These are phyloP conservation scores for Albifimbria verrucaria DNA, from an alignment of 2,329 filamentous ascomycete species.

Conservation along the genomic window DNA sequence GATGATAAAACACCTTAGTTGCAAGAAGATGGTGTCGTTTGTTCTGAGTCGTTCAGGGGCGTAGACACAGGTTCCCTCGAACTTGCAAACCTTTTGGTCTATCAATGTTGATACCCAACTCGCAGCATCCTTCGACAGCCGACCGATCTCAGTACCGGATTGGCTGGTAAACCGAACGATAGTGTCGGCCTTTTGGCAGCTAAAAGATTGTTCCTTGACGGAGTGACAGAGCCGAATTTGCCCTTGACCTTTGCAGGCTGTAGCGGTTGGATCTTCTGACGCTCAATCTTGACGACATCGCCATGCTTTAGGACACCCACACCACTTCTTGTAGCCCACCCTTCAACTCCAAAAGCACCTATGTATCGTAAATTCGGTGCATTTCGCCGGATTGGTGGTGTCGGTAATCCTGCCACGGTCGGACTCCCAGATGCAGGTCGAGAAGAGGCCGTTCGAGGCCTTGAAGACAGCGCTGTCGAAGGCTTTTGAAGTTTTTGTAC, in stretches of 20 bases:
- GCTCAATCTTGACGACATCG: constrained; percentile 81
- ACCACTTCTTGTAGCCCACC: constrained; percentile 88
- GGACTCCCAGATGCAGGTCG: not conserved
- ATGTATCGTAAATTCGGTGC: constrained; percentile 64
- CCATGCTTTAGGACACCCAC: constrained; percentile 71
- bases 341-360: constrained; percentile 86
- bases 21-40: constrained; percentile 92
- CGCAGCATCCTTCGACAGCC: constrained; percentile 81
- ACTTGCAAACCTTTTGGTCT: constrained; percentile 83
- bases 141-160: constrained; percentile 77
- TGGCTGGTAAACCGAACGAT: constrained; percentile 87
- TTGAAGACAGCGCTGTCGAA: constrained; percentile 4
- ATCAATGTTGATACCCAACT: constrained; percentile 90
- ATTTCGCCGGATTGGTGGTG: constrained; percentile 11
- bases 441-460: constrained; percentile 3
- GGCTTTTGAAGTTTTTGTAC: constrained; percentile 50
- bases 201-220: constrained; percentile 40
- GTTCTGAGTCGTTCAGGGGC: constrained; percentile 80
- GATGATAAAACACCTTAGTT: constrained; percentile 75
- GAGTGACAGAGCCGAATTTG: constrained; percentile 33
- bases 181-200: constrained; percentile 72
- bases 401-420: constrained; percentile 8
- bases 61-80: constrained; percentile 86
- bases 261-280: constrained; percentile 69
- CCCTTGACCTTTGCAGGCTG: constrained; percentile 41